Evolutionary conservation across 129 eudicot genomes (phyloP), one percentile per base, ranked within the genome.

Genomic region (Arctium minus): DNA sequence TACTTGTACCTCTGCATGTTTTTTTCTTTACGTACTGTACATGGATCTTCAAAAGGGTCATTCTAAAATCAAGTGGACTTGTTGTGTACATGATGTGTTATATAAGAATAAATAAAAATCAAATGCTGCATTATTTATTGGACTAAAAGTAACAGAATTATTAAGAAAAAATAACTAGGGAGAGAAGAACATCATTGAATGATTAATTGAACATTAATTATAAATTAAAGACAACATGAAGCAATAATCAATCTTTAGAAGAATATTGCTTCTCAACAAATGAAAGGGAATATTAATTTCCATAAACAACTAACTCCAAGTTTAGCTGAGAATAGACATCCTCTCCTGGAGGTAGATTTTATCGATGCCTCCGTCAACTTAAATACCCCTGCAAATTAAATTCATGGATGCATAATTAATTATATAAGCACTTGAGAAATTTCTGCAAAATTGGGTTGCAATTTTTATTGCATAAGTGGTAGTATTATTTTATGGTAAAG

Each of bases 341-440:
- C 32, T 64, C 70, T 22, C 32, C 12, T 64, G 31, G 70, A 64
- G 2, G 2, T 6, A 27, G 35, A 40, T 50, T 78, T 70, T 73
- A 40, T 78, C 48, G 36, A 71, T n/a, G 46, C 74, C 1, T 72
- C 74, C 76, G 68, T 75, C 81, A 75, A 33, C 76, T 67, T 33
- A 80, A 22, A 46, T 46, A 75, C 40, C 32, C 86, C 87, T 78
- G 83, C 74, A 84, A 78, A 84, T 67, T 29, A 27, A 22, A 39
- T 39, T 15, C 56, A 56, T 12, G 74, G 30, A 56, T 68, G 12
- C 48, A 37, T 83, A 22, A 22, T 22, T 22, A 22, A 22, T 22
- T 22, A 22, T 0, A 0, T 22, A 48, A 83, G 18, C 27, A 56
- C 18, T 56, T 44, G 53, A 44, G 15, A 44, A 44, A 44, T 6